Evolutionary conservation across 129 eudicot genomes (phyloP), one percentile per base, ranked within the genome.

Genomic region (Cynara cardunculus): DNA sequence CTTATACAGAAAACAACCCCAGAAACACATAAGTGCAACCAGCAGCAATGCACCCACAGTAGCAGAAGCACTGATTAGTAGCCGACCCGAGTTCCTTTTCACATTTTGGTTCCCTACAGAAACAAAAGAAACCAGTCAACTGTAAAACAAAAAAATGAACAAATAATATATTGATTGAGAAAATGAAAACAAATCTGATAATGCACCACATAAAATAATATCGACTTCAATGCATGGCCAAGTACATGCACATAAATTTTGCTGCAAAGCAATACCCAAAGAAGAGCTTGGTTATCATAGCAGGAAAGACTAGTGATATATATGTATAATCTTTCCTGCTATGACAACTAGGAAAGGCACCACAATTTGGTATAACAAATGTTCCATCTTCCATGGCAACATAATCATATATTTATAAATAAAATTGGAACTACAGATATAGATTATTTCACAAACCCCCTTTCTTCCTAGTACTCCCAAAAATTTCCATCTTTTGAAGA

Each of bases 1-100:
- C 83, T 95, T 95, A 70, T 95, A 95, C 44, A 95, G 93, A 85
- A 87, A 93, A 89, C 99, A 95, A 19, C 99, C 97, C 97, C 99
- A 95, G 87, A 90, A 95, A 81, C 99, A 95, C 97, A 95, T 92
- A 18, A 95, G 93, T 76, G 99, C 99, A 76, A 95, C 97, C 61
- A 95, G 79, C 79, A 95, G 96, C 74, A 95, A 84, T 39, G 97
- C 97, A 53, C 97, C 95, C 5, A 92, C 90, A 61, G 97, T 93
- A 74, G 97, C 97, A 69, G 89, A 87, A 82, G 99, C 96, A 86
- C 99, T 95, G 30, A 93, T 83, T 69, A 92, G 90, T 69, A 95
- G 91, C 80, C 97, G 85, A 14, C 97, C 99, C 18, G 97, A 92
- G 75, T 89, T 95, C 84, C 84, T 92, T 88, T 92, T 95, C 46